These are phyloP conservation scores for Aspergillus fructus DNA, from an alignment of 2,329 filamentous ascomycete species.

Conservation along the genomic window DNA sequence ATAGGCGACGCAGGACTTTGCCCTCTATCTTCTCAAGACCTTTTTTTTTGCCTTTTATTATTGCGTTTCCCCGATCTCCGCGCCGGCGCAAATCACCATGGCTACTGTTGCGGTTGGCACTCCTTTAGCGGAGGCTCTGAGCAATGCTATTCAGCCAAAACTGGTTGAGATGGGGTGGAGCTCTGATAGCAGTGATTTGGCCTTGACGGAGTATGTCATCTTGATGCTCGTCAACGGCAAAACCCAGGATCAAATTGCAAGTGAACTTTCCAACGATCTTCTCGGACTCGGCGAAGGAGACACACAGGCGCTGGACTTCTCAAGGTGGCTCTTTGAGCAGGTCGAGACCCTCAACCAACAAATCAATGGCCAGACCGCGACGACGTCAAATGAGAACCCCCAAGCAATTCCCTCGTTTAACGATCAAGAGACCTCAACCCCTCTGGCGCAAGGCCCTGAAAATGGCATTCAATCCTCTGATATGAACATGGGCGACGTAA, in stretches of 20 bases:
- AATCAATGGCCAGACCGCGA: constrained; percentile 52
- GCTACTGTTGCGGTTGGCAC: constrained; percentile 73
- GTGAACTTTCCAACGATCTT: constrained; percentile 84
- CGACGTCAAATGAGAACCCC: constrained; percentile 22
- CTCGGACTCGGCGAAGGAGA: constrained; percentile 81
- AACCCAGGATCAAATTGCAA: constrained; percentile 82
- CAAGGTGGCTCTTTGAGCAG: constrained; percentile 90
- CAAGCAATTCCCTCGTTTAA: constrained; percentile 37
- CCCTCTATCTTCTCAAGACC: neutral
- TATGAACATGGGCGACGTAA: constrained; percentile 71
- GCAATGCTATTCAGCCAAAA: constrained; percentile 81
- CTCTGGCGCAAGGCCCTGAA: constrained; percentile 12
- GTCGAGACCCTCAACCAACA: constrained; percentile 67
- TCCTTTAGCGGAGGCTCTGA: constrained; percentile 80
- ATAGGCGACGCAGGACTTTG: neutral
- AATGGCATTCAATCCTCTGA: constrained; percentile 63
- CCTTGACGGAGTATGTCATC: constrained; percentile 92
- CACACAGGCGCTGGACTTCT: constrained; percentile 76
- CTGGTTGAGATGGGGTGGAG: constrained; percentile 92
- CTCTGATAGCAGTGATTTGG: constrained; percentile 74
- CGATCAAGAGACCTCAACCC: constrained; percentile 32
- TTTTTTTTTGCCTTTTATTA: neutral
- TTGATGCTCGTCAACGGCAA: constrained; percentile 97
- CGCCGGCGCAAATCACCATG: constrained; percentile 53
- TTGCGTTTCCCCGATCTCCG: constrained; percentile 4